Evolutionary conservation across 192 early-diverging fungal species (phyloP), one percentile per base, ranked within the genome.

Genomic region (Rhizoclosmatium globosum): DNA sequence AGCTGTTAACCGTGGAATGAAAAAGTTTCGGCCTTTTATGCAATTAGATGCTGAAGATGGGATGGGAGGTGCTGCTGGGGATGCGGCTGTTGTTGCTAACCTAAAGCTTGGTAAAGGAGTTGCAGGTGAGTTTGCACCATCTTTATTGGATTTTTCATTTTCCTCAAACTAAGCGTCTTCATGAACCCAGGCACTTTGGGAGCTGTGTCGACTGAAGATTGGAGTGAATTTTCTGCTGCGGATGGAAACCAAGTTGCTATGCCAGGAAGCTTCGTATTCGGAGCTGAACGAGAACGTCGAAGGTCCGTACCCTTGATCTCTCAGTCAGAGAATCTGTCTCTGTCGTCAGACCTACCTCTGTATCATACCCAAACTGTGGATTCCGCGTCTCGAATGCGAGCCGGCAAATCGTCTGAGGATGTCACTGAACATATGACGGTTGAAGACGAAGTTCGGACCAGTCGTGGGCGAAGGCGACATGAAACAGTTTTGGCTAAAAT

Each of bases 11-110:
- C 74, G 74, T 23, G 74, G 74, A 3, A 76, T 76, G 74, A 76
- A 76, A 53, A 76, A 76, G 64, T 76, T 76, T 67, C 41, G 74
- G 39, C 74, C 74, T 3, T 76, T 76, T 47, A 76, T 76, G 61
- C 57, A 76, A 13, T 43, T 53, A 4, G 61, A n/a, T 11, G 47
- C 21, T 21, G 41, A 6, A 17, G 73, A 21, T 23, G 73, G 23
- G 23, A 43, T 7, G n/a, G 47, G n/a, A 9, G 66, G 47, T 68
- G 60, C 7, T 62, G 60, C 11, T 19, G 44, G 66, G 6, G 47
- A 43, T 31, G 42, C 43, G 15, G 66, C 38, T 7, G 61, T 19
- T 42, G 19, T n/a, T 9, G 17, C 70, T 15, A 76, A 66, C 48
- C 31, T 76, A 19, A 76, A 66, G 48, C 47, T 76, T 44, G 74